These are phyloP conservation scores for Otatea glauca DNA, from an alignment of 176 grass and related monocot species.

Conservation along the genomic window DNA sequence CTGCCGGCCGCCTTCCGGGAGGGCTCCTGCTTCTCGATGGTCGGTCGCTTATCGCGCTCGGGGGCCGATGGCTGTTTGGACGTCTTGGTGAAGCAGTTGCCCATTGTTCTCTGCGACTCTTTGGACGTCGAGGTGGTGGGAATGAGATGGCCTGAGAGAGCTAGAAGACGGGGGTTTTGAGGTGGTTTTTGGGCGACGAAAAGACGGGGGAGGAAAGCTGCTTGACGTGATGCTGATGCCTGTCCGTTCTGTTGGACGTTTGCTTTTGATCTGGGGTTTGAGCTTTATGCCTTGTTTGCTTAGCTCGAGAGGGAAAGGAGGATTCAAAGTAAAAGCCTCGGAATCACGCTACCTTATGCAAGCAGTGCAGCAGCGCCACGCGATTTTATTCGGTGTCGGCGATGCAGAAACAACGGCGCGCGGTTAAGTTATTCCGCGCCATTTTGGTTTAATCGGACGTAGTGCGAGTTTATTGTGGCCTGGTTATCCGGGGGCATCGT, in stretches of 20 bases:
- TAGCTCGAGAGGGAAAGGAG: slow-evolving; percentile 49
- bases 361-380: background rate
- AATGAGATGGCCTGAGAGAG: slow-evolving; percentile 26
- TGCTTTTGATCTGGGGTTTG: slow-evolving; percentile 38
- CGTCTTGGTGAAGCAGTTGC: slow-evolving; percentile 42
- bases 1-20: background rate
- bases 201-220: background rate
- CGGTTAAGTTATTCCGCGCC: background rate
- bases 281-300: slow-evolving; percentile 52
- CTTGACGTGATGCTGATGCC: slow-evolving; percentile 36
- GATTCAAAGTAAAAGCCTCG: slow-evolving; percentile 53
- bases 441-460: background rate
- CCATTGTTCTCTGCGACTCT: slow-evolving; percentile 44
- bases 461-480: no score
- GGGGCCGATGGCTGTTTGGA: no score
- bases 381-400: background rate
- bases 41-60: background rate
- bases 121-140: background rate
- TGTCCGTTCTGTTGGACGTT: background rate
- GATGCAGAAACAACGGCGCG: slow-evolving; percentile 8
- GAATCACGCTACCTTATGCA: slow-evolving; percentile 47
- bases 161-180: slow-evolving; percentile 28
- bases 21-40: background rate
- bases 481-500: no score
- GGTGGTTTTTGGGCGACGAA: background rate